Evolutionary conservation across 2,329 filamentous ascomycete species (phyloP), one percentile per base, ranked within the genome.

Genomic region (Diaporthe sp.): DNA sequence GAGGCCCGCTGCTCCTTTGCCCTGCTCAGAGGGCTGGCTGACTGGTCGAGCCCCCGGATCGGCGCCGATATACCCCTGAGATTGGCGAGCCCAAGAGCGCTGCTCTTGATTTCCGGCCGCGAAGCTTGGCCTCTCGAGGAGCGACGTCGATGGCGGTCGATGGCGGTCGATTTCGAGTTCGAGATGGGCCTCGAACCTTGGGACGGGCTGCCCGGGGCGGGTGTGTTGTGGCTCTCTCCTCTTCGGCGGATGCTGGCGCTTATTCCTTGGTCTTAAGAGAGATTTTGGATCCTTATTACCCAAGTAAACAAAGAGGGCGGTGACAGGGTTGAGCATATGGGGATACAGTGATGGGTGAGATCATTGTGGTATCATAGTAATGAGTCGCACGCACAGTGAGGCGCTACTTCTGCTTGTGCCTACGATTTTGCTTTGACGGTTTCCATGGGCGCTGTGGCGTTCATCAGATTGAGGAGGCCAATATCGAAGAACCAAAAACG

Each of bases 131-230:
- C n/a, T 68, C 22, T 68, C 22, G 64, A 17, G 45, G 30, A 15
- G 33, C 33, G 45, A 54, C 47, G 22, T 68, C 47, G 64, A 68
- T 68, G 64, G 64, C 64, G 64, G 64, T 68, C 64, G 42, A 50
- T 67, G 35, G 17, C 19, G 42, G 28, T 67, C 28, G 64, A 38
- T n/a, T n/a, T n/a, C n/a, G n/a, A n/a, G n/a, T n/a, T n/a, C n/a
- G n/a, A n/a, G 61, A 33, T 47, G 19, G 25, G 42, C 25, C 42
- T 50, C 42, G 25, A 47, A 19, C 19, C n/a, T n/a, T 67, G 64
- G 45, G 61, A 38, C 28, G 42, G n/a, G 42, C 42, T 50, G 42
- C 17, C 61, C 28, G 45, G 42, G 61, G 19, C 28, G 60, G 40
- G n/a, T n/a, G n/a, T 30, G 33, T 19, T 38, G 61, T 67, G 64